Evolutionary conservation across 108 stramenopile species (phyloP).

Genomic region (Phaeodactylum tricornutum): DNA sequence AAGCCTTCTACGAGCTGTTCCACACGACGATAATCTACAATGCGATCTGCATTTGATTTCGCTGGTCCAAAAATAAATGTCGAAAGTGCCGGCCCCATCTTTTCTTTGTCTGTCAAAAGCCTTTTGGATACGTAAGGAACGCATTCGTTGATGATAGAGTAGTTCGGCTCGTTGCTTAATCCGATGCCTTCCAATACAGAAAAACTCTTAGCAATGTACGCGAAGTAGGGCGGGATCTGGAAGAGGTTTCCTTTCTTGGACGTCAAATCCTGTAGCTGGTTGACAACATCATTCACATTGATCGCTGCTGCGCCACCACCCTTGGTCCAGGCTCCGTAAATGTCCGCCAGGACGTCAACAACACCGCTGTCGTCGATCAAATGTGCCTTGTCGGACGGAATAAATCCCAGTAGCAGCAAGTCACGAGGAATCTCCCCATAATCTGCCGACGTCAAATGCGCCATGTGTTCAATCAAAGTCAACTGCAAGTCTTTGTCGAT

Average conservation of each 20-base stretch:
- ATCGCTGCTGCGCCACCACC: slow-evolving; percentile 89
- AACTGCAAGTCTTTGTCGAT: slow-evolving; percentile 73
- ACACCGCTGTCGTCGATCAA: slow-evolving; percentile 82
- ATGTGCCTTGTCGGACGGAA: slow-evolving; percentile 63
- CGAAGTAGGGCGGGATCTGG: slow-evolving; percentile 73
- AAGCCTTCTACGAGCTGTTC: slow-evolving; percentile 77
- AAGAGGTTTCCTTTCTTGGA: slow-evolving; percentile 56
- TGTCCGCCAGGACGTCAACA: slow-evolving; percentile 78
- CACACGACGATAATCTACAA: slow-evolving; percentile 71
- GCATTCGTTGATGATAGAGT: slow-evolving; percentile 94
- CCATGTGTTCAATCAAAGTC: slow-evolving; percentile 90
- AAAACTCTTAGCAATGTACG: slow-evolving; percentile 88
- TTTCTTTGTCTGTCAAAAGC: slow-evolving; percentile 82
- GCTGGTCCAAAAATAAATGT: slow-evolving; percentile 92
- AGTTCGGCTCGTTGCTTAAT: slow-evolving; percentile 77
- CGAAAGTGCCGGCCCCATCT: slow-evolving; percentile 75
- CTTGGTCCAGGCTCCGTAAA: slow-evolving; percentile 75
- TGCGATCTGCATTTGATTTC: slow-evolving; percentile 55
- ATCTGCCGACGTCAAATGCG: slow-evolving; percentile 86
- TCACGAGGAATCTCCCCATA: slow-evolving; percentile 86
- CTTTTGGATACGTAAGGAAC: slow-evolving; percentile 88
- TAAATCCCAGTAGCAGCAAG: slow-evolving; percentile 83
- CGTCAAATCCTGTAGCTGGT: slow-evolving; percentile 75
- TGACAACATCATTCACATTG: slow-evolving; percentile 83
- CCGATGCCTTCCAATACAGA: slow-evolving; percentile 93